Evolutionary conservation across 2,329 filamentous ascomycete genomes (phyloP).

Genomic region (Phialocephala sp.): DNA sequence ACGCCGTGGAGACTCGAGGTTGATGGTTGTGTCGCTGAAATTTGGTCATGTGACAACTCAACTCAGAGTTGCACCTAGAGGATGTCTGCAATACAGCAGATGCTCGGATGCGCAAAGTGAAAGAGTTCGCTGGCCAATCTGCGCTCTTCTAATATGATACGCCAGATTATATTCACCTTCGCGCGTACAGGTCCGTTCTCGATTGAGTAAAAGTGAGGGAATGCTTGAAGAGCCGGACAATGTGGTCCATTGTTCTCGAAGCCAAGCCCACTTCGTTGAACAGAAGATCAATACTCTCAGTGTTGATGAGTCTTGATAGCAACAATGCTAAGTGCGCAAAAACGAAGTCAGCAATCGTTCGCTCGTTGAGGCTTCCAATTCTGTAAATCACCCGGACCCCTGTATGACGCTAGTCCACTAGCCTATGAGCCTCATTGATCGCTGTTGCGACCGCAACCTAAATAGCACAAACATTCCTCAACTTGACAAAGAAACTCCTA

Average conservation of each 20-base stretch:
- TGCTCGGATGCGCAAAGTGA: neutral
- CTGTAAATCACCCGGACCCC: neutral
- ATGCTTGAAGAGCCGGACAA: neutral
- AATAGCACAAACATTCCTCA: constrained; percentile 11
- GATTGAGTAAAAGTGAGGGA: constrained; percentile 9
- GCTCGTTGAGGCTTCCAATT: neutral
- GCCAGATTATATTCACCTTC: constrained; percentile 3
- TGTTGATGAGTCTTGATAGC: neutral
- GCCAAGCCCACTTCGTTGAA: neutral
- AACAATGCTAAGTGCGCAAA: constrained; percentile 1
- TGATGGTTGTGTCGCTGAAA: neutral
- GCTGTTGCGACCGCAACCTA: neutral
- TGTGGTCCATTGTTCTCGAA: constrained; percentile 3
- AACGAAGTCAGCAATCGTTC: constrained; percentile 1
- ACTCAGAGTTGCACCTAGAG: neutral
- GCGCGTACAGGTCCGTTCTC: neutral
- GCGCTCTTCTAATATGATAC: neutral
- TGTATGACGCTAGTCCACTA: neutral
- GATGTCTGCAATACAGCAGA: neutral
- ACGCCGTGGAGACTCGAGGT: neutral
- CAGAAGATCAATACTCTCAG: neutral
- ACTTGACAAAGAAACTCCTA: constrained; percentile 11
- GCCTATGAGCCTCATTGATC: neutral
- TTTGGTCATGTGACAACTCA: neutral
- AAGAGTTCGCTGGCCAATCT: neutral